Evolutionary conservation across 2,329 filamentous ascomycete genomes (phyloP), one percentile per base, ranked within the genome.

Genomic region (Dothistroma pini): DNA sequence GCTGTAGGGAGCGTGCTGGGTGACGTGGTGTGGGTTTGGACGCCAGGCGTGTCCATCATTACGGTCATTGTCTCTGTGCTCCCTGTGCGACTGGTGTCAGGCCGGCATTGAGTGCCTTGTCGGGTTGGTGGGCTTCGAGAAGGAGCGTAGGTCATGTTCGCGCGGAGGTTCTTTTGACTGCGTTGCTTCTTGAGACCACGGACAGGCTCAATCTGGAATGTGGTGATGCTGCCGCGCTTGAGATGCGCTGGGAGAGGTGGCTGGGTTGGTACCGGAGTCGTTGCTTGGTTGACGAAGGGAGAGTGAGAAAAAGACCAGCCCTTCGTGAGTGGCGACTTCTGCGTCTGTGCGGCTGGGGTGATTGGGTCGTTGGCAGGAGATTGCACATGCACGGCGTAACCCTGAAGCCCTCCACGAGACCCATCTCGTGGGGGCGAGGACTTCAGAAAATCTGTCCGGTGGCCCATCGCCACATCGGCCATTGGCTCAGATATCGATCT

Each of bases 41-140:
- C n/a, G 12, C 57, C 61, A 10, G 66, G 66, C 3, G 65, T 66
- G 22, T 60, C 63, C 66, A 68, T 66, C 11, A 66, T 50, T 22
- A 79, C 75, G 56, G 78, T 74, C 41, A 80, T 79, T 0, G 78
- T 80, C 56, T 80, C 78, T 35, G 74, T 74, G 59, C 75, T 78
- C 14, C 67, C 73, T 32, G 65, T 73, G 25, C 76, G 63, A 49
- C 60, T 69, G 35, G 61, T 49, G 10, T 66, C 63, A 12, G 63
- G 58, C 47, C 62, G 57, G 16, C 53, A 38, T 49, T 58, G 50
- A 16, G 54, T 59, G 52, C 48, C 38, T 11, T 22, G 55, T 38
- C 56, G 60, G 16, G 22, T 50, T 9, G 60, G 41, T 22, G 54
- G 61, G 35, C 62, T 61, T 34, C 62, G 60, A 9, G 38, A 50